phyloP scores from a whole-genome alignment of 257 asterid species.

The Solanum pimpinellifolium region DNA sequence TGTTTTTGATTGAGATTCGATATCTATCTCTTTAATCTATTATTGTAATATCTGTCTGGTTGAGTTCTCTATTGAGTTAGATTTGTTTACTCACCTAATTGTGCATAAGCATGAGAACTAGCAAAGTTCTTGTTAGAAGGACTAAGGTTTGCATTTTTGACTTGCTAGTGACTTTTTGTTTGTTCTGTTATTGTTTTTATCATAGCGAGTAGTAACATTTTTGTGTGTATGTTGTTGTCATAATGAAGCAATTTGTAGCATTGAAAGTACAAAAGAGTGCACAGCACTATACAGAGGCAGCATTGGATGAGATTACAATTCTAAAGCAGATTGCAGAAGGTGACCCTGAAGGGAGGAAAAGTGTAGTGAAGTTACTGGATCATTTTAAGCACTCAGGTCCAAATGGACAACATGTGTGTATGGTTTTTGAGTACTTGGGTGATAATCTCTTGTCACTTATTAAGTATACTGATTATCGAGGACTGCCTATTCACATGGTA shows the following conservation, averaged over 20 bases:
- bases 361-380: constrained; percentile 88
- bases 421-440: constrained; percentile 90
- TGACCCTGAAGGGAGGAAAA: constrained; percentile 63
- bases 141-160: background rate
- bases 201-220: background rate
- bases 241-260: constrained; percentile 44
- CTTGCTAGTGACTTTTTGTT: background rate
- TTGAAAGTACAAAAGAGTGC: constrained; percentile 89
- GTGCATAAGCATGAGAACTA: background rate
- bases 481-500: constrained; percentile 67
- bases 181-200: background rate
- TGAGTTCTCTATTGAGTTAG: background rate
- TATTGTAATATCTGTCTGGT: background rate
- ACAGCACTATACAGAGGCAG: constrained; percentile 88
- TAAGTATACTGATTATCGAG: constrained; percentile 69
- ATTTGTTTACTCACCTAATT: background rate
- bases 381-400: constrained; percentile 94
- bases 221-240: background rate
- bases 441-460: constrained; percentile 81
- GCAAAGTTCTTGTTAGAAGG: background rate
- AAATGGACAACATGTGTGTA: constrained; percentile 87
- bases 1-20: background rate
- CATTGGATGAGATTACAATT: constrained; percentile 85
- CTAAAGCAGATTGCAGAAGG: constrained; percentile 81
- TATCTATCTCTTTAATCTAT: background rate